Percentiles rank a stretch among this genome's conserved stretches.
These are phyloP conservation scores for Eutrema yunnanense DNA, from an alignment of 345 rosid species.

Conservation along the genomic window DNA sequence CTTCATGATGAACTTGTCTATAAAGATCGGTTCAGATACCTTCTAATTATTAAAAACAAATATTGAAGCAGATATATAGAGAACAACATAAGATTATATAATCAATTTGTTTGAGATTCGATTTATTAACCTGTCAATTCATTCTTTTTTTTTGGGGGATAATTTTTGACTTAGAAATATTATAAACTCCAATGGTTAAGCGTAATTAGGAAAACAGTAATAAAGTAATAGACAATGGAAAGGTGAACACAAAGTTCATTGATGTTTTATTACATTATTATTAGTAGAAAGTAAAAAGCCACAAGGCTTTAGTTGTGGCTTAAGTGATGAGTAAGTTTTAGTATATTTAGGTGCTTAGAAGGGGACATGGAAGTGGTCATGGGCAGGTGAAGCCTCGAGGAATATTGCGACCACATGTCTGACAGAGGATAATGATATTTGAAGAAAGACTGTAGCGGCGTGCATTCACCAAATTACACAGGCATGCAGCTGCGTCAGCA, in stretches of 20 bases:
- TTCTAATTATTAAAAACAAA: no score
- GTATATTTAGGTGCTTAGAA: neutral
- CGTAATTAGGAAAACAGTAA: no score
- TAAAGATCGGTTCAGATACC: no score
- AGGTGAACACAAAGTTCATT: neutral
- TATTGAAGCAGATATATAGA: no score
- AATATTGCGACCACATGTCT: neutral
- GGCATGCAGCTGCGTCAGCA: neutral
- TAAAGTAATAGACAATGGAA: neutral
- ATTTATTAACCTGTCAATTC: no score
- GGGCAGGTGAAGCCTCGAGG: neutral
- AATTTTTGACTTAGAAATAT: no score
- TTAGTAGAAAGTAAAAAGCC: neutral
- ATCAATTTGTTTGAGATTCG: no score
- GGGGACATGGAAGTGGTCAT: neutral
- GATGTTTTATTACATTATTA: neutral
- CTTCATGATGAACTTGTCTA: no score
- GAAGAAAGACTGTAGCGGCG: neutral
- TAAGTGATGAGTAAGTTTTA: neutral
- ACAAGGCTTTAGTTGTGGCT: neutral
- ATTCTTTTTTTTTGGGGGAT: no score
- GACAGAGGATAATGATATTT: neutral
- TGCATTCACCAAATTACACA: neutral
- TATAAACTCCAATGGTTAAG: no score
- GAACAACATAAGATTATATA: no score